Base-by-base conservation (phyloP, 768 basidiomycete species). In the Collybia nuda region DNA sequence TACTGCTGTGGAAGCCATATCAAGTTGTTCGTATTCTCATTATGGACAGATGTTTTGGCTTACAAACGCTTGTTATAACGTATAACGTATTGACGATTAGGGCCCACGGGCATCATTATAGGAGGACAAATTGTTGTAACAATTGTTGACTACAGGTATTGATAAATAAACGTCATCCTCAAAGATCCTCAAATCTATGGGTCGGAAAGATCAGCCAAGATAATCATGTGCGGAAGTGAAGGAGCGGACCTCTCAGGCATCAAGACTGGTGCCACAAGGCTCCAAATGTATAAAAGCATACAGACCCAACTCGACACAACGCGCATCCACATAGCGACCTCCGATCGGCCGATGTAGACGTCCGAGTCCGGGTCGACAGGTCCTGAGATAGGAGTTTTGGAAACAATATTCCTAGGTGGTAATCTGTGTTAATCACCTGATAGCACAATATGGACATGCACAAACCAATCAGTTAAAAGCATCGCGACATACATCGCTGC, bases 301-400 rank as follows among this genome's bases (percentile, higher is more conserved):
- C 93, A 98, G 21, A 96, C 79, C 96, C 96, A 99, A 56, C 90
- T 90, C 24, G 92, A 94, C 40, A 98, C 90, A 26, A 98, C 82
- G 3, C 97, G 78, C 92, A 98, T 98, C 97, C 97, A 99, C 96
- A 99, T 98, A 2, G 97, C 94, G 7, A 90, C 87, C 65, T 94
- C 91, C 4, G 93, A 95, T 32, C 94, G 85, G 15, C 97, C 97
- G 42, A 98, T 98, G 67, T 93, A 91, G 35, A 98, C 86, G 54
- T 88, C 83, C 38, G 80, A 72, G 48, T 82, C 76, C n/a, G 82
- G 78, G 53, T 83, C 77, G 0, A 62, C 64, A 39, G 75, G 67
- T 6, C 74, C 74, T 35, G 66, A 67, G 12, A 77, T 67, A 23
- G 73, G 80, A 40, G 72, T 67, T 56, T 80, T 82, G 50, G 81